A percentile compares a stretch with the other conserved stretches of the same genome.
These are phyloP conservation scores for Debaryomyces robertsiae DNA, from an alignment of 1,139 yeast species.

Conservation along the genomic window DNA sequence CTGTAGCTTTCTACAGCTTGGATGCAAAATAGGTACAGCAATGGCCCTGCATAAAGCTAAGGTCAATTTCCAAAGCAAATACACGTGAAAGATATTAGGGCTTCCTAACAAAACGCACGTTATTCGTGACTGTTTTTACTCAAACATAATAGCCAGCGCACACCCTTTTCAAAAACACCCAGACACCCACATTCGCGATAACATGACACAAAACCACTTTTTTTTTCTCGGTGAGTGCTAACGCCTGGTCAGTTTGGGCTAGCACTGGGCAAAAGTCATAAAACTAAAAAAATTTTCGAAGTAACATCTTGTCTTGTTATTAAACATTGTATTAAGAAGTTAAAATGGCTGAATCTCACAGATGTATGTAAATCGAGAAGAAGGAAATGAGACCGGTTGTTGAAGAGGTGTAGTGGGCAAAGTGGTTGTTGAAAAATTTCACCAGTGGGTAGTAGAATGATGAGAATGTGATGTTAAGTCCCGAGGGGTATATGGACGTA, in stretches of 20 bases:
- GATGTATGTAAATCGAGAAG: slow-evolving; percentile 62
- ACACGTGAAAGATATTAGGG: no score
- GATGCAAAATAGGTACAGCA: no score
- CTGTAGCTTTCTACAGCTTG: no score
- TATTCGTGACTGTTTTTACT: neutral
- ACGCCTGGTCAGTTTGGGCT: slow-evolving; percentile 8
- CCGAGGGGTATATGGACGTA: no score
- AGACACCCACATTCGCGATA: slow-evolving; percentile 10
- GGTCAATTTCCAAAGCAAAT: no score
- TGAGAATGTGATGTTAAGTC: no score
- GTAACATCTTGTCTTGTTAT: slow-evolving; percentile 10
- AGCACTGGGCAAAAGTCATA: slow-evolving; percentile 9
- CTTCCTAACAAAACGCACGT: neutral
- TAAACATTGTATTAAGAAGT: slow-evolving; percentile 12
- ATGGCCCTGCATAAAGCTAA: no score
- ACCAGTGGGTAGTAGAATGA: slow-evolving; percentile 1
- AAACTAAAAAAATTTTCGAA: slow-evolving; percentile 9
- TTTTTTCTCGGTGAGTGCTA: slow-evolving; percentile 5
- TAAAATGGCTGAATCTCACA: slow-evolving; percentile 93
- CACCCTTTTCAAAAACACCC: slow-evolving; percentile 4
- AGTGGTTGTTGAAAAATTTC: neutral
- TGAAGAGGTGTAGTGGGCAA: neutral
- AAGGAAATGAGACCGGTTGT: slow-evolving; percentile 6
- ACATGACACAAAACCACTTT: slow-evolving; percentile 11
- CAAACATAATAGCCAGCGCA: neutral